Evolutionary conservation across 495 filamentous ascomycete genomes (phyloP).

Genomic region (Daldinia grandis): DNA sequence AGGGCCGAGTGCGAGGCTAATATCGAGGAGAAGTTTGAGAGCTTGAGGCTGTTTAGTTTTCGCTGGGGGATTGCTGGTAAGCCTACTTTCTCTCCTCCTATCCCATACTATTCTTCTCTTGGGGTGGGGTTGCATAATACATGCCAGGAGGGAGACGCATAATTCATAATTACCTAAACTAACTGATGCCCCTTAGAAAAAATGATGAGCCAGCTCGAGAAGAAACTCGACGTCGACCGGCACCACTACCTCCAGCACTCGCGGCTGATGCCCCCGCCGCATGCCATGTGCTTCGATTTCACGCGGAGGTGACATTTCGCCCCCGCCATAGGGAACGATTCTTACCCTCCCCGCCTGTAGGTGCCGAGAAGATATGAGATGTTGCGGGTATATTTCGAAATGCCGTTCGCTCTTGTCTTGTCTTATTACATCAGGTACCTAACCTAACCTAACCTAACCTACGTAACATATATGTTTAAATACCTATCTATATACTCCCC

Average conservation of each 20-base stretch:
- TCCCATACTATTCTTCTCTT: not conserved
- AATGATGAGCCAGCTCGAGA: constrained; percentile 45
- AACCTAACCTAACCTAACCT: too few species aligned
- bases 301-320: constrained; percentile 16
- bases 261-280: constrained; percentile 33
- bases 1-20: constrained; percentile 29
- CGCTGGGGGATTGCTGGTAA: constrained; percentile 47
- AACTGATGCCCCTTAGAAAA: constrained; percentile 25
- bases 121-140: not conserved
- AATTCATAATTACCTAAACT: too few species aligned
- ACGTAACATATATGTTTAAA: not conserved
- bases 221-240: constrained; percentile 38
- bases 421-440: not conserved
- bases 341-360: too few species aligned
- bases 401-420: not conserved
- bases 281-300: constrained; percentile 24
- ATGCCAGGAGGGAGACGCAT: too few species aligned
- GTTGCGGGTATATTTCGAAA: not conserved
- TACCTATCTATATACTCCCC: not conserved
- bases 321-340: not conserved
- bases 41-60: constrained; percentile 43
- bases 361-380: not conserved
- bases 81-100: constrained; percentile 1
- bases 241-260: constrained; percentile 39
- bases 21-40: constrained; percentile 48